Evolutionary conservation across 2,329 filamentous ascomycete genomes (phyloP), one percentile per base, ranked within the genome.

Genomic region (Blastomyces parvus): DNA sequence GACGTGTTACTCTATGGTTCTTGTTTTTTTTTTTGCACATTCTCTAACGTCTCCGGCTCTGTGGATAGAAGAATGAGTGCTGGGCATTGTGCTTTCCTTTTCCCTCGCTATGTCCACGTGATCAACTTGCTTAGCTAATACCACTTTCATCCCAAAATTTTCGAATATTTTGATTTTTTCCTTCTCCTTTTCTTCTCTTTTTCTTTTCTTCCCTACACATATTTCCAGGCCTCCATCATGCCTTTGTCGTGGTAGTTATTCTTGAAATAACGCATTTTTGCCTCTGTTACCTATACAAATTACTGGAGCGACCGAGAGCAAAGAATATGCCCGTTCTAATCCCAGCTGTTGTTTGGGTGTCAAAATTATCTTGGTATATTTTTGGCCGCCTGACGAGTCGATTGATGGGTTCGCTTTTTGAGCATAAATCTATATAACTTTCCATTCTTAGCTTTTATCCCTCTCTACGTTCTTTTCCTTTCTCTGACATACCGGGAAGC

Each of bases 351-450:
- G 68, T 71, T 72, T 63, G 61, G 61, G 64, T 61, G 66, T 61
- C 53, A 61, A 61, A 52, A 57, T 46, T 63, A 65, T 64, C 65
- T 67, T 59, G 61, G 62, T 60, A 66, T 66, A 63, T 60, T n/a
- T 60, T 62, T 60, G 38, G 33, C 27, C 17, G 50, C 33, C 17
- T 61, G 65, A 60, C 61, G 66, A 66, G 69, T 70, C 70, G 71
- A 73, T 72, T 67, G 68, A 69, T 72, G 74, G 76, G 74, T 78
- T 78, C 76, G 76, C 76, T 77, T 74, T 78, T 73, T 78, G 74
- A 74, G 76, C 76, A 74, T 70, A 78, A 73, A 78, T 68, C 46
- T 19, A 44, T 13, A 27, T 7, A 17, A 17, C 14, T 17, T 61
- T 11, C 52, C 60, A 38, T 62, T 27, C 8, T 52, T 55, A n/a